Conservation (phyloP, 2,329 filamentous ascomycete species). For the Calonectria honghensis region DNA sequence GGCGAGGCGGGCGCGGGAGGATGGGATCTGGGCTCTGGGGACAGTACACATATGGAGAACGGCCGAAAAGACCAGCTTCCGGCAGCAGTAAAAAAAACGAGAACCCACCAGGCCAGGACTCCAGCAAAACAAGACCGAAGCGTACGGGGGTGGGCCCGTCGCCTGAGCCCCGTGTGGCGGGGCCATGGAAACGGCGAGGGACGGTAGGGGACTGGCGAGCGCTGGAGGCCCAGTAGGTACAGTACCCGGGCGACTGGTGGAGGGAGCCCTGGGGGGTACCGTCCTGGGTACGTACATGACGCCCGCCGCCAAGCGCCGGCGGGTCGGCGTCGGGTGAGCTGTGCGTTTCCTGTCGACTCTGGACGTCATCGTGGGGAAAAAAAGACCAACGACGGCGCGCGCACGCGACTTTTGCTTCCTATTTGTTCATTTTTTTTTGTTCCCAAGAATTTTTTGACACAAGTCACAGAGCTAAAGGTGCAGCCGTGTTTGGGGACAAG, state of each 20-base stretch:
- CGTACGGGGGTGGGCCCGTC: conserved; percentile 41
- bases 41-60: conserved; percentile 25
- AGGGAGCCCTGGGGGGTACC: conserved; percentile 15
- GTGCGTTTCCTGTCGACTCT: conserved; percentile 3
- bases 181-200: conserved; percentile 26
- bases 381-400: neutral
- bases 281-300: conserved; percentile 27
- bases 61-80: conserved; percentile 21
- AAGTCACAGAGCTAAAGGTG: neutral
- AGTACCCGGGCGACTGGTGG: conserved; percentile 27
- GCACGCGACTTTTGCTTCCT: neutral
- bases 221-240: conserved; percentile 20
- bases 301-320: conserved; percentile 37
- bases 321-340: conserved; percentile 37
- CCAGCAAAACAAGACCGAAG: conserved; percentile 35
- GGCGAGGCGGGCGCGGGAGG: conserved; percentile 40
- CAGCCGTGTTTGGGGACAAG: conserved; percentile 1
- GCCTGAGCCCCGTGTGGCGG: conserved; percentile 38
- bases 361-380: neutral
- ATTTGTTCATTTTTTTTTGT: neutral
- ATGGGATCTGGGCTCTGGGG: conserved; percentile 26
- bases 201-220: conserved; percentile 21
- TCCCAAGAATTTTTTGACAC: neutral
- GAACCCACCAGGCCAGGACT: conserved; percentile 22
- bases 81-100: conserved; percentile 24